These are phyloP conservation scores for Plenodomus biglobosus DNA, from an alignment of 2,329 filamentous ascomycete species.

Conservation along the genomic window DNA sequence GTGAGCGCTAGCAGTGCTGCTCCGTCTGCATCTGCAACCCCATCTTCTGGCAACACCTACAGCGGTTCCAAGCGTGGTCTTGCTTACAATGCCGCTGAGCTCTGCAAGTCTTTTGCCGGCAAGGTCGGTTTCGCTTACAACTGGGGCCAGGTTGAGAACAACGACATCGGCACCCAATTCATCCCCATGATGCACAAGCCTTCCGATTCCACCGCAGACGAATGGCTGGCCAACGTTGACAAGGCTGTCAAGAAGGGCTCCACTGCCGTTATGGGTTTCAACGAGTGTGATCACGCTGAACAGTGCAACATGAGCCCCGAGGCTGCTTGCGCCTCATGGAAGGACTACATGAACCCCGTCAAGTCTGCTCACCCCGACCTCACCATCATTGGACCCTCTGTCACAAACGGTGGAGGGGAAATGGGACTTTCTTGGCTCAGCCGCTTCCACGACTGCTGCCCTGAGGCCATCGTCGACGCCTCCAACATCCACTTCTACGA, in stretches of 20 bases:
- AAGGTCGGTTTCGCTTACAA: conserved; percentile 67
- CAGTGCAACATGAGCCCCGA: conserved; percentile 41
- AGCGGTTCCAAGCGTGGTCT: conserved; percentile 63
- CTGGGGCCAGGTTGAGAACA: conserved; percentile 56
- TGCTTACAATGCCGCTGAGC: conserved; percentile 63
- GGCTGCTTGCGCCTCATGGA: conserved; percentile 37
- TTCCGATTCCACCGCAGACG: conserved; percentile 22
- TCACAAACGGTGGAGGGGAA: conserved; percentile 28
- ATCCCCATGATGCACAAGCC: conserved; percentile 57
- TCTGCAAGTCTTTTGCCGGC: conserved; percentile 56
- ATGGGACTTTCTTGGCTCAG: conserved; percentile 39
- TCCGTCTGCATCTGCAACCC: conserved; percentile 18
- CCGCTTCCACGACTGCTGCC: conserved; percentile 37
- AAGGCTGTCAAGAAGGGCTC: conserved; percentile 36
- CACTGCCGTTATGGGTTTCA: conserved; percentile 44
- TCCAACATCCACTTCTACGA: conserved; percentile 47
- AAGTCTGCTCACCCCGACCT: conserved; percentile 29
- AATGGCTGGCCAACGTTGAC: conserved; percentile 46
- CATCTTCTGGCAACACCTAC: conserved; percentile 28
- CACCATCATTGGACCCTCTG: conserved; percentile 39
- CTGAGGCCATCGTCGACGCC: conserved; percentile 40
- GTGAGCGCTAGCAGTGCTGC: conserved; percentile 11
- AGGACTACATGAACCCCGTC: conserved; percentile 38
- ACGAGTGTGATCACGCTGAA: conserved; percentile 39
- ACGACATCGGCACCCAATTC: conserved; percentile 56